Conservation (phyloP, 2,329 filamentous ascomycete genomes). For the Diplodia intermedia region DNA sequence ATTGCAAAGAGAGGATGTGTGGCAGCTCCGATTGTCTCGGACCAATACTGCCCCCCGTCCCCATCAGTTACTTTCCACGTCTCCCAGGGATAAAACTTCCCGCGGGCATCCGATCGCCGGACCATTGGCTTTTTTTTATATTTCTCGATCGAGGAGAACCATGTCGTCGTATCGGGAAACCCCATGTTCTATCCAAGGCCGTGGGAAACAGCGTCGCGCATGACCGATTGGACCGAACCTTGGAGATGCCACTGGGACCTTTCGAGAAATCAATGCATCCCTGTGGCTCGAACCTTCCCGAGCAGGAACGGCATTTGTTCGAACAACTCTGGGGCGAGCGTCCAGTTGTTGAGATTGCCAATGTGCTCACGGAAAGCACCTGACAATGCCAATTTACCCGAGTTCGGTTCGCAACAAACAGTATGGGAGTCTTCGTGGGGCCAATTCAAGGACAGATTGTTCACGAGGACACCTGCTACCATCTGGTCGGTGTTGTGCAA, state of each 20-base stretch:
- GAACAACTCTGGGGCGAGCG: slow-evolving; percentile 36
- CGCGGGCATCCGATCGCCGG: background rate
- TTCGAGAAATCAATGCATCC: slow-evolving; percentile 12
- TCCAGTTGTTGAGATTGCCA: slow-evolving; percentile 41
- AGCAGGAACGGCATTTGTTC: slow-evolving; percentile 37
- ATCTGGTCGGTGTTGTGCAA: slow-evolving; percentile 31
- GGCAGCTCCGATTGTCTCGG: background rate
- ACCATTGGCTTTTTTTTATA: background rate
- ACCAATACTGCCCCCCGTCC: background rate
- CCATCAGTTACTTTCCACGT: slow-evolving; percentile 7
- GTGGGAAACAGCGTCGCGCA: background rate
- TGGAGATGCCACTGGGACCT: background rate
- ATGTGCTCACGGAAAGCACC: slow-evolving; percentile 39
- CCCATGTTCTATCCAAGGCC: background rate
- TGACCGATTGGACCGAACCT: background rate
- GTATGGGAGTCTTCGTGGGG: slow-evolving; percentile 28
- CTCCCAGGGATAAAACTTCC: background rate
- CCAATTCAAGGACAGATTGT: slow-evolving; percentile 27
- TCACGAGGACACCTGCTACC: slow-evolving; percentile 22
- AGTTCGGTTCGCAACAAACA: slow-evolving; percentile 26
- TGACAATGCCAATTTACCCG: slow-evolving; percentile 22
- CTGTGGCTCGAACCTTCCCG: slow-evolving; percentile 22
- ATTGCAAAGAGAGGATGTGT: background rate
- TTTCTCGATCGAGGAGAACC: background rate
- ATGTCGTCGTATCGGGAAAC: background rate